Evolutionary conservation across 2,329 filamentous ascomycete genomes (phyloP), one percentile per base, ranked within the genome.

Genomic region (Beauveria asiatica): DNA sequence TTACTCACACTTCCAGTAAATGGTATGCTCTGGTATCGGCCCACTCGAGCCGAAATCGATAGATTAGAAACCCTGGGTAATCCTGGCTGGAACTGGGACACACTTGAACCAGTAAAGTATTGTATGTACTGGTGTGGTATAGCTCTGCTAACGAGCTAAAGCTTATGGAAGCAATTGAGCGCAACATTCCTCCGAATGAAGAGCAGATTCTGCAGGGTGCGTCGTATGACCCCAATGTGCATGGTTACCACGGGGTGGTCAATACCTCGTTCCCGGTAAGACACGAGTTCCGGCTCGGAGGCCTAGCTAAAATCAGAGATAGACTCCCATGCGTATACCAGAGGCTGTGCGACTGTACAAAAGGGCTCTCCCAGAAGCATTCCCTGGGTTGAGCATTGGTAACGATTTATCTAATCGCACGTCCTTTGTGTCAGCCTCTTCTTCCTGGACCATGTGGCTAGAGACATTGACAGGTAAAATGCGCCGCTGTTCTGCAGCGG

Each of bases 31-130:
- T 68, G 67, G 67, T 65, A 64, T 19, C 57, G 67, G 33, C 66
- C 67, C 9, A 66, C 66, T 5, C 49, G 39, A 25, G 60, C 62
- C n/a, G 67, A 68, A 30, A 57, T 67, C 9, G 61, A 68, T 41
- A 64, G 62, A 17, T 45, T 68, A 27, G 63, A 67, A 48, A 59
- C 57, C 3, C 50, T 64, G 16, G 63, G 63, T 1, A 64, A 64
- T 17, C 63, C 63, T 2, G 71, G 70, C 0, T 73, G 72, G 72
- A 68, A 70, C 42, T 74, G 70, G 68, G 57, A 67, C 3, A 67
- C 65, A 19, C 67, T 80, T 65, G 65, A 64, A 59, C 62, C 65
- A 57, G 61, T 67, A 64, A 23, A 64, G 62, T 55, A 62, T 30
- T 46, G 63, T 63, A 52, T 65, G 60, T 3, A 60, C 46, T n/a